These are phyloP conservation scores for Arabidopsis thaliana DNA, from an alignment of 345 rosid genomes.

Conservation along the genomic window TAIR10.1 NC_003074.8:17287001-17287500, in stretches of 20 bases:
- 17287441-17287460: constrained; percentile 71
- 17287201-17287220: constrained; percentile 61
- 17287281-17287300: constrained; percentile 94
- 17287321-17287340: constrained; percentile 72
- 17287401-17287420: constrained; percentile 98
- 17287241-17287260: constrained; percentile 85
- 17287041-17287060: background rate
- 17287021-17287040: background rate
- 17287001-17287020: background rate
- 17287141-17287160: constrained; percentile 61
- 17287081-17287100: background rate
- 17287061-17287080: constrained; percentile 17
- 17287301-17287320: constrained; percentile 66
- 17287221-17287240: constrained; percentile 66
- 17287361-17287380: constrained; percentile 61
- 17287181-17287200: constrained; percentile 67
- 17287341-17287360: constrained; percentile 94
- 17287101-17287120: constrained; percentile 62
- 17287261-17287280: constrained; percentile 77
- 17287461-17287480: constrained; percentile 82
- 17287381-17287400: constrained; percentile 79
- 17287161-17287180: constrained; percentile 79
- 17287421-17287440: constrained; percentile 66
- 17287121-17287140: constrained; percentile 58
- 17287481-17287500: constrained; percentile 91